Evolutionary conservation across 805 yeast genomes (phyloP), one percentile per base, ranked within the genome.

Genomic region (Candida tallmaniae): DNA sequence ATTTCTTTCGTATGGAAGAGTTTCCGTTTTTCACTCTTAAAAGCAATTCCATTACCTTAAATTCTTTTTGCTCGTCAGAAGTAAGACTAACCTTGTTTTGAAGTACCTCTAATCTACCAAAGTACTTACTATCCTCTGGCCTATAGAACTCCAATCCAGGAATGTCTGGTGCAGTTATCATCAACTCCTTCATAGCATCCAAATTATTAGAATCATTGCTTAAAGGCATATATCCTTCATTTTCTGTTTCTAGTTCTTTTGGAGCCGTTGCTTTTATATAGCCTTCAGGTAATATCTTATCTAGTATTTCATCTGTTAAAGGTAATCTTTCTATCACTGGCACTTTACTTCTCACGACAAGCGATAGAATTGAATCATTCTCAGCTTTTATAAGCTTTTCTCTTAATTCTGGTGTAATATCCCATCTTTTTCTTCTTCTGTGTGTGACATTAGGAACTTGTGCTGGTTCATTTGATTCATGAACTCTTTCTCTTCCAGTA

Each of bases 21-120:
- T 78, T 60, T 3, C 96, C 96, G 54, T 89, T 88, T 50, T 87
- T 88, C 27, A 88, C 69, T 42, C 73, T 75, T 16, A 88, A 56
- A 13, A 90, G 58, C 17, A 86, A 58, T 29, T 70, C 70, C 74
- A 83, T 65, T 15, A 84, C 75, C 32, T 70, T 69, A 6, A 76
- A 56, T 44, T 82, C 88, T 31, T 71, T 71, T 28, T 63, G 57
- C 40, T 83, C 90, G 3, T 72, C 78, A 1, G 59, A 38, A 0
- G 78, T 54, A 2, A 39, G 30, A 16, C 38, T 23, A 14, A 37
- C 16, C 17, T 60, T 57, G 20, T 60, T 51, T 16, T 54, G 57
- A 1, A 58, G 47, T 6, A 50, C 42, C 1, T 55, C 41, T 7
- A 84, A 67, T 40, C 74, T 74, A 0, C 83, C 80, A 55, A 89